A percentile compares a stretch with the other conserved stretches of the same genome.
These are phyloP conservation scores for Penicillium paneum DNA, from an alignment of 2,329 filamentous ascomycete genomes.

Conservation along the genomic window DNA sequence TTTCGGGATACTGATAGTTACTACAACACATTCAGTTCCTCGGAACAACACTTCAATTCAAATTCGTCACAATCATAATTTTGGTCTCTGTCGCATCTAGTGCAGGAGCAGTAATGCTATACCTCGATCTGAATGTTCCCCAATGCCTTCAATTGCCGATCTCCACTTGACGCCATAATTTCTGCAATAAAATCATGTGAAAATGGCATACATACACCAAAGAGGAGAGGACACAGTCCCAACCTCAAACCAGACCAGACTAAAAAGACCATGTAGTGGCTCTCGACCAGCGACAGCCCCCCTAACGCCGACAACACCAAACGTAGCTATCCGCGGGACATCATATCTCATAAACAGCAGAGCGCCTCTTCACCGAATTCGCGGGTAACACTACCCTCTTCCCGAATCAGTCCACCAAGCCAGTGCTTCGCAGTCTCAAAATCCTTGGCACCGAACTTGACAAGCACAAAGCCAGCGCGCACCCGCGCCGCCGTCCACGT, in stretches of 20 bases:
- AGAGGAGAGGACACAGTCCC: not conserved
- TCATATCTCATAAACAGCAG: constrained; percentile 59
- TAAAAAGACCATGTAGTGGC: not conserved
- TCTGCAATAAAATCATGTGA: not conserved
- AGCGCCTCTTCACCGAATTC: constrained; percentile 78
- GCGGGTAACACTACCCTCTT: constrained; percentile 67
- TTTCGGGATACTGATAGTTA: not conserved
- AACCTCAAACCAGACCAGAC: not conserved
- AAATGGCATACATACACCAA: not conserved
- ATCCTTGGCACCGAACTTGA: constrained; percentile 82
- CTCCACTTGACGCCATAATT: not conserved
- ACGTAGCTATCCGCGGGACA: not conserved
- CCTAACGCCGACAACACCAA: not conserved
- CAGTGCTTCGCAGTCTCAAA: constrained; percentile 79
- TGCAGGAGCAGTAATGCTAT: not conserved
- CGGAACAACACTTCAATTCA: not conserved
- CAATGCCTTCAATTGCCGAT: not conserved
- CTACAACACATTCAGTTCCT: no score
- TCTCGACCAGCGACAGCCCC: constrained; percentile 2
- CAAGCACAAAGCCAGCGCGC: constrained; percentile 72
- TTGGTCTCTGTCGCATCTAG: not conserved
- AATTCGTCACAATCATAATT: not conserved
- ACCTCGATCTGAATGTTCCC: not conserved
- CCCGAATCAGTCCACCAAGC: constrained; percentile 70
- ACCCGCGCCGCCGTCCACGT: constrained; percentile 81